Percentiles rank a stretch among this genome's conserved stretches.
These are phyloP conservation scores for Reticulascus tulasneorum DNA, from an alignment of 2,329 filamentous ascomycete genomes.

Conservation along the genomic window DNA sequence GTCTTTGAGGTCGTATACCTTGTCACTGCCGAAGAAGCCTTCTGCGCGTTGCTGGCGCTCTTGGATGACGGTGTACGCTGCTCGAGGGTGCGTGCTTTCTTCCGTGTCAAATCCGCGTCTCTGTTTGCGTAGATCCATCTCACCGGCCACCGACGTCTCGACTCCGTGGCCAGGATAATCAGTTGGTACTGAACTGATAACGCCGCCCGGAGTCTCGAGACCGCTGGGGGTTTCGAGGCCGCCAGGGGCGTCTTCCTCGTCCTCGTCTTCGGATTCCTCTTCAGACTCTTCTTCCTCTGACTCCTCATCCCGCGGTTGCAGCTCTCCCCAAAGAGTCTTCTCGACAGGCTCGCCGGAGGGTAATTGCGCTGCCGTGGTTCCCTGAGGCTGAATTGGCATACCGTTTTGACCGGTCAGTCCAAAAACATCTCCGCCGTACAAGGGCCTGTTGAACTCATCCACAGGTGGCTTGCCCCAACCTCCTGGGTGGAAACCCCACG, in stretches of 20 bases:
- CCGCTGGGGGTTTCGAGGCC: slow-evolving; percentile 73
- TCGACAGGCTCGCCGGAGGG: slow-evolving; percentile 73
- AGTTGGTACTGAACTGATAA: slow-evolving; percentile 75
- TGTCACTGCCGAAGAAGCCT: slow-evolving; percentile 95
- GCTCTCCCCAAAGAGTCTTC: slow-evolving; percentile 84
- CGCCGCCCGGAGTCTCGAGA: slow-evolving; percentile 74
- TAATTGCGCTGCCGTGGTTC: slow-evolving; percentile 24
- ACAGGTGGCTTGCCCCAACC: slow-evolving; percentile 95
- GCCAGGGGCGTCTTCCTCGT: slow-evolving; percentile 58
- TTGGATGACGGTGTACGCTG: slow-evolving; percentile 84
- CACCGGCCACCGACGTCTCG: slow-evolving; percentile 73
- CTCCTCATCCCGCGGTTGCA: slow-evolving; percentile 76
- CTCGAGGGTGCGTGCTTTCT: slow-evolving; percentile 67
- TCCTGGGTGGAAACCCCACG: slow-evolving; percentile 93
- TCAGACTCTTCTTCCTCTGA: slow-evolving; percentile 70
- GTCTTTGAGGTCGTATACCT: slow-evolving; percentile 78
- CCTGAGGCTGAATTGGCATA: slow-evolving; percentile 28
- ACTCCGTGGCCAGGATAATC: slow-evolving; percentile 67
- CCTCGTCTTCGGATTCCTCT: slow-evolving; percentile 67
- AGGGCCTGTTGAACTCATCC: slow-evolving; percentile 84
- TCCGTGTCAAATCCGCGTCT: slow-evolving; percentile 85
- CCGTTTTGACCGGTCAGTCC: slow-evolving; percentile 58
- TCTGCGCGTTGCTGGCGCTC: slow-evolving; percentile 81
- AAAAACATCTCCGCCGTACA: slow-evolving; percentile 94
- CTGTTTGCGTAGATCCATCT: slow-evolving; percentile 88